A percentile compares a stretch with the other conserved stretches of the same genome.
These are phyloP conservation scores for Populus trichocarpa DNA, from an alignment of 441 rosid species.

Conservation along the genomic window DNA sequence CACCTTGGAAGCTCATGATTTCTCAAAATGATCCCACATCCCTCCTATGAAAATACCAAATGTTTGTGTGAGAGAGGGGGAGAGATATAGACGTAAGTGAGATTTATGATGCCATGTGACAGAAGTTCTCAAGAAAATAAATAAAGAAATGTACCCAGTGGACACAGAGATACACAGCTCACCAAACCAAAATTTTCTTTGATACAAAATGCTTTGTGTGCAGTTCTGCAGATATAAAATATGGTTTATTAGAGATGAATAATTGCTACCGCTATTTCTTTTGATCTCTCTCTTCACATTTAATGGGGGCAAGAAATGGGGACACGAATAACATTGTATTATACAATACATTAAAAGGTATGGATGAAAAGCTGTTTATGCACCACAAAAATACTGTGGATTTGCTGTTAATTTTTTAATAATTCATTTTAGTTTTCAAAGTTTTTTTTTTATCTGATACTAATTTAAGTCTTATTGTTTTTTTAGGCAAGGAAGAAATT, in stretches of 20 bases:
- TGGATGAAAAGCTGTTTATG: too few species aligned
- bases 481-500: too few species aligned
- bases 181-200: conserved; percentile 28
- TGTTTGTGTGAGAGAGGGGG: conserved; percentile 2
- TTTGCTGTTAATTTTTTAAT: too few species aligned
- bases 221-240: conserved; percentile 13
- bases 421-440: too few species aligned
- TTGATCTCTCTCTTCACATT: conserved; percentile 19
- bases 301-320: conserved; percentile 25
- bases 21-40: conserved; percentile 42
- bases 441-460: too few species aligned
- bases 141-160: conserved; percentile 5
- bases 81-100: conserved; percentile 21
- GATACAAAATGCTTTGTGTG: conserved; percentile 24
- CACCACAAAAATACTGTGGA: too few species aligned
- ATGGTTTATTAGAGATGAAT: neutral
- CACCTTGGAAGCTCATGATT: conserved; percentile 38
- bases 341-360: too few species aligned
- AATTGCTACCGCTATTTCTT: neutral
- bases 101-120: conserved; percentile 42
- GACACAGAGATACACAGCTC: conserved; percentile 34
- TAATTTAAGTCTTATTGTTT: too few species aligned
- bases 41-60: conserved; percentile 4
- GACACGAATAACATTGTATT: conserved; percentile 35
- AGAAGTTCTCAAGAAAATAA: conserved; percentile 7